Conservation (phyloP, 1,284 basidiomycete genomes). For the Agaricales sp. region DNA sequence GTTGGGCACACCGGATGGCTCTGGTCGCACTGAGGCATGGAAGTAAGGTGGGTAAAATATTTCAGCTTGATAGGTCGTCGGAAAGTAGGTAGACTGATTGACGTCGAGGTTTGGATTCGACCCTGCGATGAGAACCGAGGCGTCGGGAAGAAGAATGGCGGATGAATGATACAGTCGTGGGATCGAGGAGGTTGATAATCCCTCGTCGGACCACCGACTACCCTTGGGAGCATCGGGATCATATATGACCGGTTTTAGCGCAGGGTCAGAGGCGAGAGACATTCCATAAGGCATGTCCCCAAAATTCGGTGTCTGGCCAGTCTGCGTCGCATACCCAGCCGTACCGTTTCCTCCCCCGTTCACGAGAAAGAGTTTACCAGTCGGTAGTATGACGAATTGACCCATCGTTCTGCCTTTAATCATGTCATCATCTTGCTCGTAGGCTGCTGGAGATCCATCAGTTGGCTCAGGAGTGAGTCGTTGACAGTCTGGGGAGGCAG, state of each 20-base stretch:
- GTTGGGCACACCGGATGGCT: conserved; percentile 60
- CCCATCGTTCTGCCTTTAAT: conserved; percentile 67
- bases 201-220: conserved; percentile 63
- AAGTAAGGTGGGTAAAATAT: conserved; percentile 85
- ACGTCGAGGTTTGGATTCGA: conserved; percentile 92
- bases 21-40: conserved; percentile 63
- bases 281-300: conserved; percentile 37
- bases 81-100: conserved; percentile 57
- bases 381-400: conserved; percentile 62
- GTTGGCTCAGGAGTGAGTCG: conserved; percentile 61
- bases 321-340: conserved; percentile 37
- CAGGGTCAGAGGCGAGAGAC: conserved; percentile 58
- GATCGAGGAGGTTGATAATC: conserved; percentile 48
- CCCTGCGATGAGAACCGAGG: conserved; percentile 79
- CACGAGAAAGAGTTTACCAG: conserved; percentile 51
- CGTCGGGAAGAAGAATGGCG: conserved; percentile 82
- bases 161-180: conserved; percentile 83
- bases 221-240: conserved; percentile 58
- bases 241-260: conserved; percentile 69
- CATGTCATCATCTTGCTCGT: conserved; percentile 63
- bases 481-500: conserved; percentile 42
- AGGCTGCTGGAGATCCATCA: conserved; percentile 37
- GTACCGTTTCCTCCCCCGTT: conserved; percentile 63
- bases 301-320: conserved; percentile 23
- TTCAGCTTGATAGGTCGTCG: conserved; percentile 83